Conservation (phyloP, 176 grass and related monocot species). For the Typha latifolia region DNA sequence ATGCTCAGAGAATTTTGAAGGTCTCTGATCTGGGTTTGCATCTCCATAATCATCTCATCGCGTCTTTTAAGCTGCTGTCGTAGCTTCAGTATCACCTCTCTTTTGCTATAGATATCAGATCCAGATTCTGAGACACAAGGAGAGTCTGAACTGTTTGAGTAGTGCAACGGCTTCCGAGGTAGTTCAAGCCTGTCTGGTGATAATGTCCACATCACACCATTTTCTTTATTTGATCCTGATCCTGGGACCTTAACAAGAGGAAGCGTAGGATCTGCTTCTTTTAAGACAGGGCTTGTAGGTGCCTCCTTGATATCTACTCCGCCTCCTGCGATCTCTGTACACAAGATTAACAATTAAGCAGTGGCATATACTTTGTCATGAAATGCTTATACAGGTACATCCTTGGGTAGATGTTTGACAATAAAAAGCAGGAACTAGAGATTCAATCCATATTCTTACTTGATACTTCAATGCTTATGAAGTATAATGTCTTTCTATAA, state of each 20-base stretch:
- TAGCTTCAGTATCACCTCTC: conserved; percentile 87
- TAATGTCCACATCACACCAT: conserved; percentile 63
- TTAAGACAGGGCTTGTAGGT: conserved; percentile 27
- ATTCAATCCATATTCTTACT: too few species aligned
- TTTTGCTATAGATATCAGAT: conserved; percentile 83
- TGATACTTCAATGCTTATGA: too few species aligned
- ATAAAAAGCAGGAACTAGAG: too few species aligned
- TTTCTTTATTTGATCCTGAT: conserved; percentile 44
- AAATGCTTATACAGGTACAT: too few species aligned
- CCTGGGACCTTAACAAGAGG: conserved; percentile 62
- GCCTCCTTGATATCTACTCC: conserved; percentile 36
- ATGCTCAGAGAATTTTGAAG: conserved; percentile 72
- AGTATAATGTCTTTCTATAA: too few species aligned
- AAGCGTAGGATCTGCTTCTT: conserved; percentile 42
- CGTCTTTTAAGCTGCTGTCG: conserved; percentile 81
- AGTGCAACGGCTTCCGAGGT: conserved; percentile 65
- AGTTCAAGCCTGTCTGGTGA: conserved; percentile 76
- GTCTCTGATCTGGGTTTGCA: conserved; percentile 77
- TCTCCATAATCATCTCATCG: conserved; percentile 91
- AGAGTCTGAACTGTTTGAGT: conserved; percentile 81
- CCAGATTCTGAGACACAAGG: conserved; percentile 83
- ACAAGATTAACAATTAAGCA: conserved; percentile 16
- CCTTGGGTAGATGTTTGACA: too few species aligned
- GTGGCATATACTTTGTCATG: too few species aligned
- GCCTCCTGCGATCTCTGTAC: conserved; percentile 34